Base-by-base conservation (phyloP, 2,329 filamentous ascomycete genomes). In the Hymenoscyphus fraxineus region DNA sequence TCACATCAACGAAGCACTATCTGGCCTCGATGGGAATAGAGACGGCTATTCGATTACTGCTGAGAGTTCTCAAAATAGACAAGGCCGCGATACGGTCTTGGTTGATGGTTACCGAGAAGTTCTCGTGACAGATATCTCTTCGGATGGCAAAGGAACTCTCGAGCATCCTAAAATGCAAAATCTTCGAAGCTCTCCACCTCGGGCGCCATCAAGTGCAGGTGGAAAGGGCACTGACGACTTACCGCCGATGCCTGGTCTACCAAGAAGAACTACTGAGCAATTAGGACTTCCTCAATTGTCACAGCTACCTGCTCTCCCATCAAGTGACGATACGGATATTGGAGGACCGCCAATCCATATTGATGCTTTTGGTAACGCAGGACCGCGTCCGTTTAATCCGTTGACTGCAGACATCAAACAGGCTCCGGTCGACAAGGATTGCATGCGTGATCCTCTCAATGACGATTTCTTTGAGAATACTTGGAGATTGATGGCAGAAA, bases 361-460 rank as follows among this genome's bases (percentile, higher is more conserved):
- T 39, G 85, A 87, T 60, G 78, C 81, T 38, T 78, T 78, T 16
- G 84, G 83, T 38, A 83, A 82, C 54, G 78, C 81, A 12, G 75
- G 76, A 32, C 77, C 78, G 31, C 70, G 73, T 60, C 68, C 77
- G 27, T 77, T 85, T 61, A 83, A 86, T 76, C 81, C 82, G 9
- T 76, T 86, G 68, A 79, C 84, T 59, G 79, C 87, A 9, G 91
- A 95, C 64, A 88, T 98, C 71, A 85, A 85, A 64, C 85, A 83
- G 22, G 91, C 92, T 0, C 80, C 85, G 40, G 85, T 99, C 32
- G 87, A 92, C 67, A 91, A 93, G 71, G 91, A 98, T 75, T 98
- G 94, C 78, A 99, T 99, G 93, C 85, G 84, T 16, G 95, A 99
- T 77, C 95, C 96, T 0, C 79, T 99, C 51, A 88, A 89, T 64